These are phyloP conservation scores for Heliamphora pulchella DNA, from an alignment of 179 eudicot genomes.

Conservation along the genomic window DNA sequence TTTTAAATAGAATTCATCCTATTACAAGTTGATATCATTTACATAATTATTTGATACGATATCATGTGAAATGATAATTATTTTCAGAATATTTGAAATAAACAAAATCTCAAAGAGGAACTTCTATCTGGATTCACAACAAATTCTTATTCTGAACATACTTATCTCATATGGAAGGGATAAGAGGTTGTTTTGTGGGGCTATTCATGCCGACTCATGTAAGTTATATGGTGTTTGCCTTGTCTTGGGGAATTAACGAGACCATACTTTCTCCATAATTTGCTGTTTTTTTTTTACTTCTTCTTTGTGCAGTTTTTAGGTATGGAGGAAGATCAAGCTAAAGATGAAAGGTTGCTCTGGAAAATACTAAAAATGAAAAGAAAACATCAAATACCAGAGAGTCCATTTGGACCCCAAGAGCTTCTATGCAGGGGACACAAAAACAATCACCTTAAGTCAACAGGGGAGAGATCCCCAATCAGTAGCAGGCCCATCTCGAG, in stretches of 20 bases:
- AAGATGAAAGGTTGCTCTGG: conserved; percentile 31
- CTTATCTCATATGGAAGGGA: background rate
- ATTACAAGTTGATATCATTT: background rate
- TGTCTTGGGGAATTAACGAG: background rate
- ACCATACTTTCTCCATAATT: background rate
- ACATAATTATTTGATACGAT: too few relatives aligned
- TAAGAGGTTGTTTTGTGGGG: too few relatives aligned
- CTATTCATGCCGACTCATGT: background rate
- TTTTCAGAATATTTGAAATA: background rate
- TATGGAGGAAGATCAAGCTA: conserved; percentile 22
- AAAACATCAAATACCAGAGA: conserved; percentile 21
- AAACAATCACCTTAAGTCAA: conserved; percentile 11
- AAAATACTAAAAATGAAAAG: conserved; percentile 30
- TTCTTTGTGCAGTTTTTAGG: conserved; percentile 16
- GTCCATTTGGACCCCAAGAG: conserved; percentile 34
- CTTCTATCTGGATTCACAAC: background rate
- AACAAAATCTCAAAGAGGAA: background rate
- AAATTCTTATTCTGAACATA: background rate
- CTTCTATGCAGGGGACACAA: conserved; percentile 21
- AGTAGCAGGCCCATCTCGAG: conserved; percentile 14
- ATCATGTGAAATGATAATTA: background rate
- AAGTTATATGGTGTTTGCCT: background rate
- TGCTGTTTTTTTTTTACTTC: background rate
- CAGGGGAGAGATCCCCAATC: conserved; percentile 16
- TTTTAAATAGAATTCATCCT: background rate